Percentiles rank a stretch among this genome's conserved stretches.
Conservation (phyloP, 2,329 filamentous ascomycete genomes). For the Alternaria sp. region DNA sequence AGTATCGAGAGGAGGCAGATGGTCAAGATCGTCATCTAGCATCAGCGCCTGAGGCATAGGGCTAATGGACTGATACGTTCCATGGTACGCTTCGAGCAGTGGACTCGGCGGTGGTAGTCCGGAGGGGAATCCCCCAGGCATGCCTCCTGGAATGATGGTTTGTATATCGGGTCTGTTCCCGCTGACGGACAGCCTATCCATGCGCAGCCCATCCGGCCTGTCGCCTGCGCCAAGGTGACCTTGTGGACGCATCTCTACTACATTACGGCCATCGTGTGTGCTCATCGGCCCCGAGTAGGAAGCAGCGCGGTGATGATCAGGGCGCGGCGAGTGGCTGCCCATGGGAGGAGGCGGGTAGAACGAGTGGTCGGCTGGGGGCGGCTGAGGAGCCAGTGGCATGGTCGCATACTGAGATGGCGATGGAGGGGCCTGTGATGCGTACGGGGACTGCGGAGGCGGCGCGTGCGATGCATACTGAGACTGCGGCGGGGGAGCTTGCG, state of each 20-base stretch:
- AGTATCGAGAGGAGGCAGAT: conserved; percentile 44
- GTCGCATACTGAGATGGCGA: conserved; percentile 26
- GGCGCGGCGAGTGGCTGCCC: conserved; percentile 33
- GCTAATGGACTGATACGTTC: conserved; percentile 92
- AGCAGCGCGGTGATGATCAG: conserved; percentile 31
- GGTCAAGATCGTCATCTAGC: conserved; percentile 62
- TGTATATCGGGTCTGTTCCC: conserved; percentile 53
- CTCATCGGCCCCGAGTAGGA: conserved; percentile 28
- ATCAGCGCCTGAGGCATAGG: conserved; percentile 86
- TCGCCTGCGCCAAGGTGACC: conserved; percentile 36
- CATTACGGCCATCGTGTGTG: conserved; percentile 40
- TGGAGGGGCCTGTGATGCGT: conserved; percentile 11
- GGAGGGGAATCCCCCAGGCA: conserved; percentile 17
- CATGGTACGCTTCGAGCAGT: conserved; percentile 87
- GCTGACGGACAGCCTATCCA: conserved; percentile 57
- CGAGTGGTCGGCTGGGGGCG: conserved; percentile 26
- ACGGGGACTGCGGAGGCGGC: conserved; percentile 16
- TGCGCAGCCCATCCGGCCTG: conserved; percentile 49
- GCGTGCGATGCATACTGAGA: conserved; percentile 23
- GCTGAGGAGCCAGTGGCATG: conserved; percentile 32
- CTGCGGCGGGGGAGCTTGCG: conserved; percentile 26
- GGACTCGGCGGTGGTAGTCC: conserved; percentile 75
- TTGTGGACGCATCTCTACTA: conserved; percentile 52
- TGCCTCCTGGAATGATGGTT: conserved; percentile 43
- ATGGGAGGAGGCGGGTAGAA: conserved; percentile 41